phyloP scores from a whole-genome alignment of 1,284 basidiomycete genomes.

The Microbotryum violaceum region DNA sequence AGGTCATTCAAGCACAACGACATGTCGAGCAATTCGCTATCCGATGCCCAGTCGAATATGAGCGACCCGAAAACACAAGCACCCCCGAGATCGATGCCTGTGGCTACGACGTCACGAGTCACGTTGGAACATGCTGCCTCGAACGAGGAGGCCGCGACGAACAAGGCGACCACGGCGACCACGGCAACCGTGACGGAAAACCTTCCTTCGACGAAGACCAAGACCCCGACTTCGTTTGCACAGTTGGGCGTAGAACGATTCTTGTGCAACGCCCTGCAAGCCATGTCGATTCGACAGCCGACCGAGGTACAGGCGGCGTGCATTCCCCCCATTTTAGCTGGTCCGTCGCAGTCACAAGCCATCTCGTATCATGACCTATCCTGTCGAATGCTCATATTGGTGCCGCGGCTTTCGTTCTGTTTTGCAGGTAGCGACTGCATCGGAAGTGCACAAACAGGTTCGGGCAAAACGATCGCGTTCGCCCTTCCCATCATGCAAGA shows the following conservation, averaged over 20 bases:
- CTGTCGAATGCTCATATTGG: no score
- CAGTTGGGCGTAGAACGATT: conserved; percentile 66
- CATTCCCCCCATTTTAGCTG: conserved; percentile 75
- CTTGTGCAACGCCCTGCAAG: conserved; percentile 61
- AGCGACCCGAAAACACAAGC: no score
- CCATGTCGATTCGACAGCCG: conserved; percentile 77
- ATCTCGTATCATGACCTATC: conserved; percentile 21
- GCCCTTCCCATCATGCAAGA: conserved; percentile 90
- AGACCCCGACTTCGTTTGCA: conserved; percentile 46
- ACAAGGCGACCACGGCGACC: no score
- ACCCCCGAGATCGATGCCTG: no score
- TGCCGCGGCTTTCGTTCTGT: conserved; percentile 22
- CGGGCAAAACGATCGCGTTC: conserved; percentile 96
- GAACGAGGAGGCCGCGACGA: no score
- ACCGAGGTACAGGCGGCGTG: conserved; percentile 87
- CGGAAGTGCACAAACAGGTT: conserved; percentile 95
- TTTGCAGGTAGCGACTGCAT: conserved; percentile 75
- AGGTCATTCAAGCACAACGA: no score
- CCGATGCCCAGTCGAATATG: no score
- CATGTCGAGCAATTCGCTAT: no score
- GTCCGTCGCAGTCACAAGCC: conserved; percentile 46
- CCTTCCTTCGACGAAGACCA: not conserved
- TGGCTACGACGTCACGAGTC: no score
- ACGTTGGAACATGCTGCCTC: no score
- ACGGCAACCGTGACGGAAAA: no score